phyloP scores from a whole-genome alignment of 1,284 basidiomycete species.

The Fomitiporia mediterranea region DNA sequence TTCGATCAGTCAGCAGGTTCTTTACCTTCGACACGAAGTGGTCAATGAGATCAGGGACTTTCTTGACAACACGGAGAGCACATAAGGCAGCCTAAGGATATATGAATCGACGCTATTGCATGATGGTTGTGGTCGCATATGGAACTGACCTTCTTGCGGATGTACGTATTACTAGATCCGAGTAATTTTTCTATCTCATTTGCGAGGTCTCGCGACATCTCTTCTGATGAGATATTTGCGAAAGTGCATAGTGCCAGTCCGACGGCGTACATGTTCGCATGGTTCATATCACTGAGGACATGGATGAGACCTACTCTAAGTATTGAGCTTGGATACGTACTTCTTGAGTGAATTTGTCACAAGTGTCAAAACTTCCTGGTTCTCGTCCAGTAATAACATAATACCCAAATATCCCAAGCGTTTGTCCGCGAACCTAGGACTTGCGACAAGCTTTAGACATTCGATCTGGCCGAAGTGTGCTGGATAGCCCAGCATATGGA shows the following conservation, averaged over 20 bases:
- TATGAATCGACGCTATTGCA: constrained; percentile 8
- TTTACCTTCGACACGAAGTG: constrained; percentile 90
- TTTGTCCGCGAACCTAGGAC: constrained; percentile 95
- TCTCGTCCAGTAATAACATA: constrained; percentile 97
- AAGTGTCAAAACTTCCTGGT: constrained; percentile 94
- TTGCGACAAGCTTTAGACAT: constrained; percentile 98
- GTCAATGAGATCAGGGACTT: constrained; percentile 94
- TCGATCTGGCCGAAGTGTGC: constrained; percentile 99
- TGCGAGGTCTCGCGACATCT: constrained; percentile 95
- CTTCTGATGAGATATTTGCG: constrained; percentile 98
- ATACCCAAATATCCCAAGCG: constrained; percentile 96
- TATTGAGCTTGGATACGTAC: constrained; percentile 44
- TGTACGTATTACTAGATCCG: constrained; percentile 97
- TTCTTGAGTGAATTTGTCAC: constrained; percentile 99
- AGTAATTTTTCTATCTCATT: constrained; percentile 98
- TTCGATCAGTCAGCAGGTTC: constrained; percentile 89
- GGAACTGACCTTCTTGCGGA: constrained; percentile 86
- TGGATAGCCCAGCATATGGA: constrained; percentile 99
- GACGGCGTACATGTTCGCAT: constrained; percentile 98
- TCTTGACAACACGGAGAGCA: constrained; percentile 93
- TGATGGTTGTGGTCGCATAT: not conserved
- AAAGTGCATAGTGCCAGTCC: constrained; percentile 97
- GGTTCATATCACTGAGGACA: constrained; percentile 91
- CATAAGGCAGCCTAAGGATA: constrained; percentile 82
- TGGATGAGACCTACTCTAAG: constrained; percentile 16